phyloP scores from a whole-genome alignment of 768 basidiomycete species.

The Pisolithus microcarpus region DNA sequence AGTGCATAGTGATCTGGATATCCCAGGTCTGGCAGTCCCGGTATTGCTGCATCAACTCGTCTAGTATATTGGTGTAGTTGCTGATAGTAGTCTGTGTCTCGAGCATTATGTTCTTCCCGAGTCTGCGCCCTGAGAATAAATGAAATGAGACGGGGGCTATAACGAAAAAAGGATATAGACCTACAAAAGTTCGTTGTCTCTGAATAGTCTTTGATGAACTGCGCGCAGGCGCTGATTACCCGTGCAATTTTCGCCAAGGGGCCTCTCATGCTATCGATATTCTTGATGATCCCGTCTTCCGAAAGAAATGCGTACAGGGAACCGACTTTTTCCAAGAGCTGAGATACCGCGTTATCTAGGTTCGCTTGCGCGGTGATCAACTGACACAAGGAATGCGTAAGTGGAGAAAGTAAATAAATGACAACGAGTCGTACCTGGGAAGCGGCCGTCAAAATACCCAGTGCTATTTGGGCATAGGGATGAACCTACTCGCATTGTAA shows the following conservation, averaged over 20 bases:
- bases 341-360: not conserved
- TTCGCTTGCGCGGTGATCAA: not conserved
- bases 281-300: not conserved
- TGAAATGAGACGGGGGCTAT: not conserved
- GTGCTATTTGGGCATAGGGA: not conserved
- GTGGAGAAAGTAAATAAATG: not conserved
- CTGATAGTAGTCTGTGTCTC: not conserved
- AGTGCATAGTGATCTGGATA: not conserved
- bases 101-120: not conserved
- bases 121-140: not conserved
- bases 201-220: not conserved
- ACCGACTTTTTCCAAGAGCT: not conserved
- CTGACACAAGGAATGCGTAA: not conserved
- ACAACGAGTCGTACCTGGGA: not conserved
- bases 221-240: not conserved
- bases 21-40: not conserved
- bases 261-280: not conserved
- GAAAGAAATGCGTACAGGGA: not conserved
- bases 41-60: not conserved
- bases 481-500: not conserved
- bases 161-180: not conserved
- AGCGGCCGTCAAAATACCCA: not conserved
- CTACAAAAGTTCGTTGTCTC: not conserved
- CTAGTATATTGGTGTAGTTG: not conserved
- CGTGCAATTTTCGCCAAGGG: not conserved